Conservation (phyloP, 352 stramenopile genomes). For the Globisporangium nodosum region DNA sequence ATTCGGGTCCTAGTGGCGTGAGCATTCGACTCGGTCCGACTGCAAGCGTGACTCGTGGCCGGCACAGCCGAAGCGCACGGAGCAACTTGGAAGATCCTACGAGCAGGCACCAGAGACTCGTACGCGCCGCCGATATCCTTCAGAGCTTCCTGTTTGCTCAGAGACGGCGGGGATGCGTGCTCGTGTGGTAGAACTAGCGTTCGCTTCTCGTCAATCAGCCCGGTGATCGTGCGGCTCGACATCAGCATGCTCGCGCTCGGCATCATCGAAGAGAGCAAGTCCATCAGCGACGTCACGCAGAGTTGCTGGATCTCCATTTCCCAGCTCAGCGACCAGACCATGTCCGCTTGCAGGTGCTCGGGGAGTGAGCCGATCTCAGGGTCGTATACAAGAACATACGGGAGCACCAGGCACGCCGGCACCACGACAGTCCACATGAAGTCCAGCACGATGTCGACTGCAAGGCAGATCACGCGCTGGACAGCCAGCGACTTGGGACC, state of each 20-base stretch:
- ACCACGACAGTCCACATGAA: conserved; percentile 25
- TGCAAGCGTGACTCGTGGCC: background rate
- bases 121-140: background rate
- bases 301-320: conserved; percentile 11
- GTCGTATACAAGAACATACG: conserved; percentile 13
- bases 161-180: background rate
- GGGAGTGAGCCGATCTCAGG: background rate
- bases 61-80: background rate
- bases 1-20: background rate
- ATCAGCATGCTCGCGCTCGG: conserved; percentile 8
- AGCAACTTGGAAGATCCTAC: background rate
- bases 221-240: conserved; percentile 3
- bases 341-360: background rate
- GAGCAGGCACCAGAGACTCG: background rate
- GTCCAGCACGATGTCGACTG: conserved; percentile 18
- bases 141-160: conserved; percentile 1
- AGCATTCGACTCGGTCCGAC: background rate
- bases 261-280: conserved; percentile 7
- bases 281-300: conserved; percentile 6
- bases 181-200: background rate
- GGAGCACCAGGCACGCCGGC: conserved; percentile 19
- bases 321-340: conserved; percentile 5
- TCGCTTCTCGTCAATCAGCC: conserved; percentile 10
- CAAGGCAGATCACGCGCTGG: conserved; percentile 19
- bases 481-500: conserved; percentile 11